Evolutionary conservation across 225 moss, liverwort and hornwort species (phyloP).

Genomic region (Climacium dendroides): DNA sequence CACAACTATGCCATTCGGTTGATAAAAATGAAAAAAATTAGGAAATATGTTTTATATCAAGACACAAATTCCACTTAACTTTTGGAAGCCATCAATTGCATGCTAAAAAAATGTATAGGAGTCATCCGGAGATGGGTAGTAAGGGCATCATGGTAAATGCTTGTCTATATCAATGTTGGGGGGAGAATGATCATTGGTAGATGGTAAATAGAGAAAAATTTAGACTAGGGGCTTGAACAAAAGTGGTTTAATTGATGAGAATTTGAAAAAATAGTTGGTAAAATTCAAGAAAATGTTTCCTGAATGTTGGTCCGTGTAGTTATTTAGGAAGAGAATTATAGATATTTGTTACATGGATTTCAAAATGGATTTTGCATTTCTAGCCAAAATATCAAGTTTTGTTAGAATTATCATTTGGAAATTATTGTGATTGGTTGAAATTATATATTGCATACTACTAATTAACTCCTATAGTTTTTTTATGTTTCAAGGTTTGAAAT

Average conservation of each 20-base stretch:
- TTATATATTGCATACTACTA: no score
- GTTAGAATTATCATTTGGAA: background rate
- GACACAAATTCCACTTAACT: no score
- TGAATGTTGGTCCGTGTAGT: background rate
- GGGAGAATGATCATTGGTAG: no score
- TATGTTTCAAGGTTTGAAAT: rapidly evolving
- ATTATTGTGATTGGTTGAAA: background rate
- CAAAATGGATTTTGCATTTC: background rate
- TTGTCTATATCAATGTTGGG: no score
- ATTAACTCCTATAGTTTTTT: background rate
- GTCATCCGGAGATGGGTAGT: no score
- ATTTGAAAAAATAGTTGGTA: background rate
- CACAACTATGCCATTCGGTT: no score
- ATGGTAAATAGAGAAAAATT: rapidly evolving
- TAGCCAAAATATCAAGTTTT: background rate
- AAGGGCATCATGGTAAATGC: no score
- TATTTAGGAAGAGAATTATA: background rate
- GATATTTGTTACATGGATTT: background rate
- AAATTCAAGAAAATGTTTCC: background rate
- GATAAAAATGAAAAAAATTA: no score
- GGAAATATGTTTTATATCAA: no score
- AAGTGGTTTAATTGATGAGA: background rate
- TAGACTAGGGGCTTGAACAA: rapidly evolving
- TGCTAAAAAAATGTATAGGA: no score
- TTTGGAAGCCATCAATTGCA: no score